phyloP scores from a whole-genome alignment of 139 green algal species.

The Chlorella sp. region DNA sequence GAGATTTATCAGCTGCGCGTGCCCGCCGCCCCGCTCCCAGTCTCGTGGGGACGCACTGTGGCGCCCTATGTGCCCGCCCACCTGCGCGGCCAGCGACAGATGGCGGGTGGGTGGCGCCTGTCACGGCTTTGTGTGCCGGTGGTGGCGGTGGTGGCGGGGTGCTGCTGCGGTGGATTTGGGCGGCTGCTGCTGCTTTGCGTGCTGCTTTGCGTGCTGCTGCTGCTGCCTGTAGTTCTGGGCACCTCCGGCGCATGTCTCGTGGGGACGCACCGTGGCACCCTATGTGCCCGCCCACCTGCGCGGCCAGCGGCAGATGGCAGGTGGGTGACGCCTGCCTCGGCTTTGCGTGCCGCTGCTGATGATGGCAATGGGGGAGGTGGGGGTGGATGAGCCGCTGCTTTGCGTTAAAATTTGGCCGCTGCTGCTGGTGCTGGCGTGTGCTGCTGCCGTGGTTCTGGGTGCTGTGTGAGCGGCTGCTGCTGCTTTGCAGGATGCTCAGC shows the following conservation, averaged over 20 bases:
- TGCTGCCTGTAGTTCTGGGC: neutral
- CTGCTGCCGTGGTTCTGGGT: neutral
- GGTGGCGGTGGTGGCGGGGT: neutral
- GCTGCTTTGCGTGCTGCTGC: neutral
- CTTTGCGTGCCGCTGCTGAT: too few relatives aligned
- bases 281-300: slow-evolving; percentile 51
- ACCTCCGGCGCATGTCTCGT: too few relatives aligned
- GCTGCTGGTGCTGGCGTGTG: neutral
- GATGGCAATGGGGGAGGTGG: too few relatives aligned
- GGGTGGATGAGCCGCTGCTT: too few relatives aligned
- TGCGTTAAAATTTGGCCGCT: neutral
- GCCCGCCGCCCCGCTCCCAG: slow-evolving; percentile 72
- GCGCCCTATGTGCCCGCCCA: slow-evolving; percentile 61
- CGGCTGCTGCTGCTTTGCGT: too few relatives aligned
- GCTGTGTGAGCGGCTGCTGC: too few relatives aligned
- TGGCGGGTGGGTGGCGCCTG: slow-evolving; percentile 23
- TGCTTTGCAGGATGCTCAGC: too few relatives aligned
- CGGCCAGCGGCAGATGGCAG: neutral
- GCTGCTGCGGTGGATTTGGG: too few relatives aligned
- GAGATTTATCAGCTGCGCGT: slow-evolving; percentile 69
- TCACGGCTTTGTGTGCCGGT: too few relatives aligned
- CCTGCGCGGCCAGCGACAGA: neutral
- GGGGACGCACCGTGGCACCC: slow-evolving; percentile 67
- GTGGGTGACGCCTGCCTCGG: too few relatives aligned
- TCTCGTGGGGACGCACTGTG: slow-evolving; percentile 85